Evolutionary conservation across 306 rosid species (phyloP).

Genomic region (Corylus heterophylla): DNA sequence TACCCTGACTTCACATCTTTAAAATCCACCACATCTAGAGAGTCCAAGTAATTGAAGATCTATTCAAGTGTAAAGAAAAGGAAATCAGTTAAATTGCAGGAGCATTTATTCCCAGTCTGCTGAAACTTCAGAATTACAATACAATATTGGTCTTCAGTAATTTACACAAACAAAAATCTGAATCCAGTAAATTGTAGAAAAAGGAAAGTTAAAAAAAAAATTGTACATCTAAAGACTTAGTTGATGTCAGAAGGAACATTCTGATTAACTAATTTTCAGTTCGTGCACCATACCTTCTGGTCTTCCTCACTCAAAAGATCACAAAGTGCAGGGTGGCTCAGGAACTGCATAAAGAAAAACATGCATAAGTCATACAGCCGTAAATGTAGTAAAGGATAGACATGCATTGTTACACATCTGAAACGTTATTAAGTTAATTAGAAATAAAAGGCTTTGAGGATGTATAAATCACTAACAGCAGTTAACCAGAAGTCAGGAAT

Average conservation of each 20-base stretch:
- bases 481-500: conserved; percentile 93
- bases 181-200: neutral
- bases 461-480: conserved; percentile 59
- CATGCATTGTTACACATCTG: neutral
- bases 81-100: conserved; percentile 9
- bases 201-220: neutral
- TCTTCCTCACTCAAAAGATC: conserved; percentile 64
- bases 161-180: neutral
- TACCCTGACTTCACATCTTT: conserved; percentile 63
- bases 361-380: conserved; percentile 18
- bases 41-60: conserved; percentile 61
- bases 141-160: neutral
- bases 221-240: neutral
- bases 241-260: neutral
- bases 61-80: conserved; percentile 29
- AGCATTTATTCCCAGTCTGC: conserved; percentile 9
- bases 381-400: neutral
- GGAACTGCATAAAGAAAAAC: conserved; percentile 56
- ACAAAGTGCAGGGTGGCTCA: conserved; percentile 85
- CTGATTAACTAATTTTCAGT: conserved; percentile 4
- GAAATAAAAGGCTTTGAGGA: neutral
- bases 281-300: conserved; percentile 49
- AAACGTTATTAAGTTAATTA: neutral
- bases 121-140: conserved; percentile 9
- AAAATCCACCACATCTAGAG: conserved; percentile 62